A percentile compares a stretch with the other conserved stretches of the same genome.
phyloP scores from a whole-genome alignment of 2,329 filamentous ascomycete species.

The Dactylellina haptotyla region DNA sequence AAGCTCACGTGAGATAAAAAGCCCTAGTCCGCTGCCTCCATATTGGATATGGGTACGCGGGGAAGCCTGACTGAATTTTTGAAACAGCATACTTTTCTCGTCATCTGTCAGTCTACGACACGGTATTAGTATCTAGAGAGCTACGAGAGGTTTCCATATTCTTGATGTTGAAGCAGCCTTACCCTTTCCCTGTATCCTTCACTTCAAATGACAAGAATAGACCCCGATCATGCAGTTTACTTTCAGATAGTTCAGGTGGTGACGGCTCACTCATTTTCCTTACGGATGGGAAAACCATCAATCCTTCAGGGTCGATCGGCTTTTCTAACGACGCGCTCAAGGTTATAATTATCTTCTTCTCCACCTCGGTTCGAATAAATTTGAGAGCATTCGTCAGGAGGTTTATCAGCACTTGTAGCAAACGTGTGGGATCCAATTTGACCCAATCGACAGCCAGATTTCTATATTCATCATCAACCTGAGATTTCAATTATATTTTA shows the following conservation, averaged over 20 bases:
- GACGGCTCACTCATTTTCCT: conserved; percentile 59
- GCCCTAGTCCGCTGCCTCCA: conserved; percentile 74
- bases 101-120: conserved; percentile 54
- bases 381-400: conserved; percentile 70
- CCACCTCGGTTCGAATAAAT: conserved; percentile 68
- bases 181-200: conserved; percentile 78
- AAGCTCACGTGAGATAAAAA: conserved; percentile 80
- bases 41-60: conserved; percentile 74
- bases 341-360: conserved; percentile 29
- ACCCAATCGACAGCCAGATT: conserved; percentile 52
- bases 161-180: not conserved
- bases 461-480: conserved; percentile 38
- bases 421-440: conserved; percentile 29
- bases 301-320: conserved; percentile 21
- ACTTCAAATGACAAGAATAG: conserved; percentile 78
- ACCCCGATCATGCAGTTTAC: conserved; percentile 63
- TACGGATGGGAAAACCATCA: conserved; percentile 38
- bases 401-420: conserved; percentile 44
- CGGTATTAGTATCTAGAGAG: conserved; percentile 33
- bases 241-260: conserved; percentile 49
- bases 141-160: conserved; percentile 23
- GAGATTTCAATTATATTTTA: not conserved
- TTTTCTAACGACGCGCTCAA: conserved; percentile 24
- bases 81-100: conserved; percentile 56
- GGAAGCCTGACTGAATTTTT: conserved; percentile 59